Conservation (phyloP, 2,329 filamentous ascomycete species). For the Colletotrichum sp. region DNA sequence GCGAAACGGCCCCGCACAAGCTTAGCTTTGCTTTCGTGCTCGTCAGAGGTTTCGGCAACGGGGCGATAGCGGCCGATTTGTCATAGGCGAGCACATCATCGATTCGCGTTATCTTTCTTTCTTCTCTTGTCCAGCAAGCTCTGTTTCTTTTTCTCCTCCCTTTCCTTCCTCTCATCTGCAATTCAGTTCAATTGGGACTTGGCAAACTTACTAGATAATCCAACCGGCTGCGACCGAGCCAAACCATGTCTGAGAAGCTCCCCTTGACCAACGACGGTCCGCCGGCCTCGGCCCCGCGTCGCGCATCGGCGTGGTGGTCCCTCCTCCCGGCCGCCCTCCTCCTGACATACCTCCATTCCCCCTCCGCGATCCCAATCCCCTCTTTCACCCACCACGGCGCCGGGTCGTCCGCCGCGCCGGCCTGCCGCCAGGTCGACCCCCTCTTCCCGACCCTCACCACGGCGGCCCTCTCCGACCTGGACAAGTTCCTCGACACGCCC, state of each 20-base stretch:
- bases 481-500: slow-evolving; percentile 32
- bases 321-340: slow-evolving; percentile 15
- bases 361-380: neutral
- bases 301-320: slow-evolving; percentile 15
- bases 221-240: neutral
- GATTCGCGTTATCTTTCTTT: neutral
- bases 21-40: neutral
- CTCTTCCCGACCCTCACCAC: slow-evolving; percentile 31
- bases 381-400: neutral
- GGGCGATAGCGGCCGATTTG: slow-evolving; percentile 18
- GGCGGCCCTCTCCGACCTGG: slow-evolving; percentile 32
- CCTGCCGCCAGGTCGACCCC: slow-evolving; percentile 38
- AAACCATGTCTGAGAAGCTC: slow-evolving; percentile 16
- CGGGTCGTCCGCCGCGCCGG: neutral
- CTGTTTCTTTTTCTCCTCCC: neutral
- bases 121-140: neutral
- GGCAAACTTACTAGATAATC: neutral
- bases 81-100: slow-evolving; percentile 11
- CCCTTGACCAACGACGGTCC: neutral
- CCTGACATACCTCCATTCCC: slow-evolving; percentile 9
- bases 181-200: neutral
- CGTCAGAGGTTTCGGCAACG: neutral
- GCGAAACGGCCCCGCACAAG: neutral
- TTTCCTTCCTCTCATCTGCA: neutral
- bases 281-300: neutral